Evolutionary conservation across 345 rosid species (phyloP).

Genomic region (Brassica incana): DNA sequence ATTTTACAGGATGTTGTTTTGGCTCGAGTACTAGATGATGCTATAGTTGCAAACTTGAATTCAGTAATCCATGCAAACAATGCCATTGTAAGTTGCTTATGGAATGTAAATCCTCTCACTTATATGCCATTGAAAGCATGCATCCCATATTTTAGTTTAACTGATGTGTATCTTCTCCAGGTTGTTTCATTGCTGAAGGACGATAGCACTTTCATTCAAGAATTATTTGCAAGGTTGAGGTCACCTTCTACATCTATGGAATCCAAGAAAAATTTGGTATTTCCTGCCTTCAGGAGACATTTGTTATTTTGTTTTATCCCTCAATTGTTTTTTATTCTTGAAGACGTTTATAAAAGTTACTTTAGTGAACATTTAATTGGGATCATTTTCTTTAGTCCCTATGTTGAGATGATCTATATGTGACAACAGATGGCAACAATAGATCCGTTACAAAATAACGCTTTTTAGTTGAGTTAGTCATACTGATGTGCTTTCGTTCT

Average conservation of each 20-base stretch:
- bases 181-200: constrained; percentile 92
- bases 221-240: constrained; percentile 80
- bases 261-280: constrained; percentile 95
- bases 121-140: constrained; percentile 8
- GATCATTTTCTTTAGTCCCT: not conserved
- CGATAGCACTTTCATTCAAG: constrained; percentile 91
- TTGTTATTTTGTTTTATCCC: constrained; percentile 13
- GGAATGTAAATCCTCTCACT: constrained; percentile 1
- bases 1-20: constrained; percentile 79
- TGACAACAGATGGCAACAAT: constrained; percentile 17
- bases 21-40: constrained; percentile 94
- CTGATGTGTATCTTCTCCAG: constrained; percentile 43
- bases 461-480: constrained; percentile 8
- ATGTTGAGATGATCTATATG: constrained; percentile 11
- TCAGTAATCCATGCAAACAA: constrained; percentile 91
- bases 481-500: constrained; percentile 32
- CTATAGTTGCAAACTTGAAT: constrained; percentile 78
- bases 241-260: constrained; percentile 61
- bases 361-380: constrained; percentile 5
- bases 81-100: constrained; percentile 70
- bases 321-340: not conserved
- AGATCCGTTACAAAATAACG: not conserved
- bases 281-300: constrained; percentile 27
- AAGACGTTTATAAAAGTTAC: constrained; percentile 6
- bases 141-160: constrained; percentile 18